phyloP scores from a whole-genome alignment of 352 stramenopile species.

The Globisporangium nunn region DNA sequence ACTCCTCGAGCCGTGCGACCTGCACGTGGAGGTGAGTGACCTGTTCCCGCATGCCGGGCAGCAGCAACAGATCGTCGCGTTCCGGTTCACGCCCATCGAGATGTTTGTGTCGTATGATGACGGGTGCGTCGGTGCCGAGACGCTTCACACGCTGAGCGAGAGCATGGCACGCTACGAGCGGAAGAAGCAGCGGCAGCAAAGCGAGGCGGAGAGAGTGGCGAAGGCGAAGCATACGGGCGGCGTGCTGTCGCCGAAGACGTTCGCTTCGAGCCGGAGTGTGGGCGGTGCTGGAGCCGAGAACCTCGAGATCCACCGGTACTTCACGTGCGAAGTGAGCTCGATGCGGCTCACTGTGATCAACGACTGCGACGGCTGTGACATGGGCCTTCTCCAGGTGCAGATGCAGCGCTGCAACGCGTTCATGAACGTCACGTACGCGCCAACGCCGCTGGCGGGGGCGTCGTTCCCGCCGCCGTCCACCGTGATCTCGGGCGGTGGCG shows the following conservation, averaged over 20 bases:
- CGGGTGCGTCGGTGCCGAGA: slow-evolving; percentile 39
- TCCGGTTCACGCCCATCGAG: slow-evolving; percentile 71
- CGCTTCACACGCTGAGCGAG: slow-evolving; percentile 30
- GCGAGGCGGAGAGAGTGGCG: not conserved
- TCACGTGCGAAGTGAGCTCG: slow-evolving; percentile 61
- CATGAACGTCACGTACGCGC: slow-evolving; percentile 57
- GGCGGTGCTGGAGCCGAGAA: not conserved
- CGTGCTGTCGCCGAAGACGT: slow-evolving; percentile 15
- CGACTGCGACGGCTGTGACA: slow-evolving; percentile 82
- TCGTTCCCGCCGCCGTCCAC: slow-evolving; percentile 27
- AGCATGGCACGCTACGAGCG: slow-evolving; percentile 19
- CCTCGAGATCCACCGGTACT: slow-evolving; percentile 65
- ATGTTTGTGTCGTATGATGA: slow-evolving; percentile 82
- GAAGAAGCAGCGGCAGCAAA: slow-evolving; percentile 7
- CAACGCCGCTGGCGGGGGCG: slow-evolving; percentile 7
- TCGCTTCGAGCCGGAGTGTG: not conserved
- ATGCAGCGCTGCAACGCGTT: slow-evolving; percentile 69
- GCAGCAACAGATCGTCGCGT: slow-evolving; percentile 64
- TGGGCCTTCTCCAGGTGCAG: slow-evolving; percentile 72
- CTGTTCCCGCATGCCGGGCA: slow-evolving; percentile 58
- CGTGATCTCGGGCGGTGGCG: slow-evolving; percentile 58
- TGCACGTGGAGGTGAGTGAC: slow-evolving; percentile 62
- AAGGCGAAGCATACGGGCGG: not conserved
- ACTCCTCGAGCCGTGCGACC: slow-evolving; percentile 65
- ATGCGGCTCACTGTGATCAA: slow-evolving; percentile 79